phyloP scores from a whole-genome alignment of 169 alveolate species.

The Eimeria tenella region DNA sequence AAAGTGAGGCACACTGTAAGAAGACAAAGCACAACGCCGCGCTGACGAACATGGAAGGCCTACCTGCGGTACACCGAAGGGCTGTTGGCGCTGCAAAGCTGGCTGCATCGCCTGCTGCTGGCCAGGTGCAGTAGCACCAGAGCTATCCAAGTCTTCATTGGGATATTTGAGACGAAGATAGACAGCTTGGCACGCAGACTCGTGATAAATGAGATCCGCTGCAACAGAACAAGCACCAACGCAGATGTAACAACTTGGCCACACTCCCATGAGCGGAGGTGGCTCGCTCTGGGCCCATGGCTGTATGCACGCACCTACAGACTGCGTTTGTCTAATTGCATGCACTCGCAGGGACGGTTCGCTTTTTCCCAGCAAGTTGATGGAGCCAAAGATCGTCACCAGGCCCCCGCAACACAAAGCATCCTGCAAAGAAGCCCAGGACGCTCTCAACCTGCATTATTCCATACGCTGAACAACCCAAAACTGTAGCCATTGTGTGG shows the following conservation, averaged over 20 bases:
- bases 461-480: too few relatives aligned
- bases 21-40: too few relatives aligned
- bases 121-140: neutral
- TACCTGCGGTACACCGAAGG: constrained; percentile 30
- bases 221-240: neutral
- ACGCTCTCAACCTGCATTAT: neutral
- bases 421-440: constrained; percentile 13
- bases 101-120: constrained; percentile 56
- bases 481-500: too few relatives aligned
- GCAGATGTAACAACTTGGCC: neutral
- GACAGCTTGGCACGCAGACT: constrained; percentile 52
- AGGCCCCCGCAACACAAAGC: constrained; percentile 49
- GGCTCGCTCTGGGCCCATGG: too few relatives aligned
- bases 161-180: constrained; percentile 54
- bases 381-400: constrained; percentile 21
- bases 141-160: constrained; percentile 10
- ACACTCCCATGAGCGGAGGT: too few relatives aligned
- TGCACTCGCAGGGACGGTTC: constrained; percentile 37
- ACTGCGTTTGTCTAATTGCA: constrained; percentile 26
- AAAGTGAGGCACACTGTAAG: too few relatives aligned
- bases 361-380: constrained; percentile 34
- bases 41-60: neutral
- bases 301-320: neutral
- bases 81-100: neutral
- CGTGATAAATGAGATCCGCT: constrained; percentile 53